phyloP scores from a whole-genome alignment of 1,284 basidiomycete species.

The Amylostereum chailletii region DNA sequence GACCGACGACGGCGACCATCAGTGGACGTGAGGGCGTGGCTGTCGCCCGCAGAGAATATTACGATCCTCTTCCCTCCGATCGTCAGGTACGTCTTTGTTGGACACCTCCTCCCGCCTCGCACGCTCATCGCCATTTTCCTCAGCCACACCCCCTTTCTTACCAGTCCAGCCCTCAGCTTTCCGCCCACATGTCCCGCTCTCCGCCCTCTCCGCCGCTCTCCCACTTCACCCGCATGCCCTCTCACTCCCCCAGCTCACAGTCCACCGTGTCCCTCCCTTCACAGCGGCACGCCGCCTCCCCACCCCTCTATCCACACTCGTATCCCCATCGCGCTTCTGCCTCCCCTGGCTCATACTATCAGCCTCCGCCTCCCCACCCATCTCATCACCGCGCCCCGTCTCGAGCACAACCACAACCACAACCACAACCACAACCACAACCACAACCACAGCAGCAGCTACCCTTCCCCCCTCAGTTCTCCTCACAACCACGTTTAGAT shows the following conservation, averaged over 20 bases:
- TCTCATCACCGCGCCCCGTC: conserved; percentile 6
- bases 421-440: neutral
- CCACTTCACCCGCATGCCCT: conserved; percentile 2
- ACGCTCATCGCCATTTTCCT: no score
- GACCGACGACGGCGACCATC: no score
- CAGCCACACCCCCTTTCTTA: no score
- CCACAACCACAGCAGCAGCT: conserved; percentile 1
- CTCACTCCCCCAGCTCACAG: conserved; percentile 3
- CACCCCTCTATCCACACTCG: conserved; percentile 7
- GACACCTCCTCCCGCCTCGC: no score
- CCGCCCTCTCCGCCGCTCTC: conserved; percentile 7
- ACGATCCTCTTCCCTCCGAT: no score
- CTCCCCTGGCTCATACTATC: conserved; percentile 7
- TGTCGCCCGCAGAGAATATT: no score
- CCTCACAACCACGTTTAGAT: conserved; percentile 8
- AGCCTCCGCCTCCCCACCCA: conserved; percentile 5
- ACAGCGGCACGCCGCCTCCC: conserved; percentile 4
- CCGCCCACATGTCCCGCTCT: conserved; percentile 3
- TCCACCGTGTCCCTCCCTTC: conserved; percentile 5
- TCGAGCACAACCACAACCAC: neutral
- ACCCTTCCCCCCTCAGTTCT: conserved; percentile 8
- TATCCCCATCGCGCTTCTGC: neutral
- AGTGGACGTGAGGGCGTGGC: no score
- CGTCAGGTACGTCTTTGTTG: no score
- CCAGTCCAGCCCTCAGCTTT: neutral